Evolutionary conservation across 371 early-diverging fungal species (phyloP).

Genomic region (Circinella umbellata): DNA sequence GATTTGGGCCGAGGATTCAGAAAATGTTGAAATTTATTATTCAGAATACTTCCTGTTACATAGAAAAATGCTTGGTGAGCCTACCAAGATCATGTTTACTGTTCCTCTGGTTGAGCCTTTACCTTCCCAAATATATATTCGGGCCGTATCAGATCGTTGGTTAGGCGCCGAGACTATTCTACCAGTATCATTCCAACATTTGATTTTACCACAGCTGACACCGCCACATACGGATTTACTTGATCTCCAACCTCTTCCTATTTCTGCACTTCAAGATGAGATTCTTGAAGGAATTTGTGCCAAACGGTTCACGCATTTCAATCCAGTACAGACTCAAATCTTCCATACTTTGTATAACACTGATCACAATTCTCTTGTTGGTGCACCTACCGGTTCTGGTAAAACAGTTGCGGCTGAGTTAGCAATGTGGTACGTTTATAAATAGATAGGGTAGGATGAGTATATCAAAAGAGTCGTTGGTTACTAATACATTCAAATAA

Average conservation of each 20-base stretch:
- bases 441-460: not conserved
- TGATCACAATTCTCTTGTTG: constrained; percentile 87
- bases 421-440: constrained; percentile 76
- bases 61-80: constrained; percentile 54
- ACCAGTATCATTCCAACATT: constrained; percentile 89
- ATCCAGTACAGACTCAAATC: constrained; percentile 98
- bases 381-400: constrained; percentile 99
- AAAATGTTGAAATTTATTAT: constrained; percentile 61
- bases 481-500: no score
- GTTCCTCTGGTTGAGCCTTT: constrained; percentile 89
- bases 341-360: constrained; percentile 95
- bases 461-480: not conserved
- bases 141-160: constrained; percentile 94
- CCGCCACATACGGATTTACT: constrained; percentile 90
- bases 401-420: constrained; percentile 98
- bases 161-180: constrained; percentile 85
- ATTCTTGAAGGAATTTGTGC: constrained; percentile 81
- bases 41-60: constrained; percentile 59
- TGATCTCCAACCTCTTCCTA: constrained; percentile 86
- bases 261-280: constrained; percentile 82
- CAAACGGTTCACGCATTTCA: constrained; percentile 89
- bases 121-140: constrained; percentile 87
- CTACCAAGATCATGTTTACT: constrained; percentile 79
- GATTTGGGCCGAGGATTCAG: constrained; percentile 92
- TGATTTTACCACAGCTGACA: constrained; percentile 83